Base-by-base conservation (phyloP, 495 filamentous ascomycete genomes). In the Penicillium crystallinum region DNA sequence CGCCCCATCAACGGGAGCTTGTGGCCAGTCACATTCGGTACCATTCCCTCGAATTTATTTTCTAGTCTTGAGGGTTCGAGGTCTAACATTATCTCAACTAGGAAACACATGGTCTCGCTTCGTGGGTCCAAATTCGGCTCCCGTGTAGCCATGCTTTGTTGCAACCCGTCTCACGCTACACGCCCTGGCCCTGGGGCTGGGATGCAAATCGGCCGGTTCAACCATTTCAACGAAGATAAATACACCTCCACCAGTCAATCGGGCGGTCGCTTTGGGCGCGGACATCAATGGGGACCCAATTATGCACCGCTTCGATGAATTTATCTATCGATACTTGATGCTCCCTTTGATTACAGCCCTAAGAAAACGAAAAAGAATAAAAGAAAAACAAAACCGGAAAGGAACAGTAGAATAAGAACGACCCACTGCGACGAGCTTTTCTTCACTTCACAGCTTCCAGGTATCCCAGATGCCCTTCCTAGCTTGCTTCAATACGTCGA, bases 101-200 rank as follows among this genome's bases (percentile, higher is more conserved):
- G 83, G 56, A 98, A 98, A 75, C 93, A 98, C 71, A 98, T 98
- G 93, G 93, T 98, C 22, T 97, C 95, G 53, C 84, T 98, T 31
- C 91, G 93, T 51, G 93, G 93, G 37, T 97, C 93, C 57, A 98
- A 98, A 66, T 98, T 97, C 68, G 93, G 93, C 50, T 97, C 93
- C 51, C 89, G 93, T 45, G 93, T 97, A 38, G 93, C 92, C 42
- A 97, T 97, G 90, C 88, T 97, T 51, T 97, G 95, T 72, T 96
- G 90, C 75, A 97, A 97, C 64, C 92, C 91, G 29, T 87, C 87
- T 23, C 81, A 87, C 56, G 78, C 86, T 31, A 95, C 88, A 55
- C 88, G 90, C 39, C 89, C 91, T 29, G 89, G 90, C 33, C 90
- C 91, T 49, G 87, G 87, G 33, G 82, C 83, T 44, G 84, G 88